Evolutionary conservation across 2,329 filamentous ascomycete genomes (phyloP).

Genomic region (Trichoderma sp.): DNA sequence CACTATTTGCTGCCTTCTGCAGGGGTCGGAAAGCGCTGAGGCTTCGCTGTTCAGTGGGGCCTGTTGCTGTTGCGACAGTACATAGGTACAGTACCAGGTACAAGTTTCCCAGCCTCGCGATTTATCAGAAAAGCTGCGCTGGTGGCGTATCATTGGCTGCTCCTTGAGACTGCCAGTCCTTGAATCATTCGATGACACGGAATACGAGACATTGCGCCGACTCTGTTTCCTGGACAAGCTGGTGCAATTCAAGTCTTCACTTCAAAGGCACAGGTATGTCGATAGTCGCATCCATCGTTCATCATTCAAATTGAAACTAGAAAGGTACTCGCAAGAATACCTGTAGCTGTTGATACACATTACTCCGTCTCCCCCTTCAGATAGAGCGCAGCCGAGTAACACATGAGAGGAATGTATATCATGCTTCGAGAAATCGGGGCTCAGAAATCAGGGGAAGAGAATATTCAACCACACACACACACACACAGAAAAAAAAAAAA

Average conservation of each 20-base stretch:
- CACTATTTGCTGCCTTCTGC: not conserved
- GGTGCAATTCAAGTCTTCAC: not conserved
- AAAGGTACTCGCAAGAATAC: not conserved
- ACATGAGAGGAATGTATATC: not conserved
- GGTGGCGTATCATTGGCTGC: not conserved
- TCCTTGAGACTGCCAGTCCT: no score
- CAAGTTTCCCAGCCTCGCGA: not conserved
- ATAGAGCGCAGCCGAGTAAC: not conserved
- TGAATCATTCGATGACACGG: not conserved
- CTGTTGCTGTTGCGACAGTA: no score
- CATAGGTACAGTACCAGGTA: no score
- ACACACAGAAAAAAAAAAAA: not conserved
- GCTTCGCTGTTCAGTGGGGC: constrained; percentile 5
- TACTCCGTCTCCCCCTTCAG: not conserved
- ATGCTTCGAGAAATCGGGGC: not conserved
- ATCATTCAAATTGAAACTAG: not conserved
- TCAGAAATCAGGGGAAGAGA: not conserved
- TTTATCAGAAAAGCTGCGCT: not conserved
- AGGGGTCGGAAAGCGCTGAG: not conserved
- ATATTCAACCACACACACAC: no score
- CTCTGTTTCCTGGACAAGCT: no score
- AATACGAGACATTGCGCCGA: not conserved
- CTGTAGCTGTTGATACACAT: not conserved
- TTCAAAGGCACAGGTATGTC: no score
- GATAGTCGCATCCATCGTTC: no score